These are phyloP conservation scores for Candida sojae DNA, from an alignment of 1,139 yeast species.

Conservation along the genomic window DNA sequence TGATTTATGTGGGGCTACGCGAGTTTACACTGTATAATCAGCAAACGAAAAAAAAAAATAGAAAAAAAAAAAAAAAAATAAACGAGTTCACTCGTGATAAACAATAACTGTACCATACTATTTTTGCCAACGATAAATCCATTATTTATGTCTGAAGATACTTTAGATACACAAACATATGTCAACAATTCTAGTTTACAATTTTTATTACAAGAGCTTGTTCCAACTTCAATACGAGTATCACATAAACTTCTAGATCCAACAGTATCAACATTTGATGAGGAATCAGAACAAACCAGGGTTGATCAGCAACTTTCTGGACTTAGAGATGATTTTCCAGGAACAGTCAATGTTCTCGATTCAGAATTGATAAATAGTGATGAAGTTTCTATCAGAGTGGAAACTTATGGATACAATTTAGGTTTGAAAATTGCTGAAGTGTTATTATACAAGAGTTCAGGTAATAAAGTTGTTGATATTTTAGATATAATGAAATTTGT, in stretches of 20 bases:
- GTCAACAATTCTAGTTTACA: slow-evolving; percentile 57
- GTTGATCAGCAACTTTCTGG: slow-evolving; percentile 26
- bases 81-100: no score
- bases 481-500: slow-evolving; percentile 87
- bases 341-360: slow-evolving; percentile 43
- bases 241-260: slow-evolving; percentile 25
- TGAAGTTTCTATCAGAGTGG: slow-evolving; percentile 62
- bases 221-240: slow-evolving; percentile 68
- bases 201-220: slow-evolving; percentile 69
- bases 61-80: no score
- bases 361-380: slow-evolving; percentile 41
- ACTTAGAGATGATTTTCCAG: slow-evolving; percentile 35
- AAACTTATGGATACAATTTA: slow-evolving; percentile 69
- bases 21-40: no score
- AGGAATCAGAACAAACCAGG: slow-evolving; percentile 16
- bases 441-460: slow-evolving; percentile 56
- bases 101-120: no score
- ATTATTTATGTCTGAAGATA: slow-evolving; percentile 17
- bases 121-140: no score
- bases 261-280: slow-evolving; percentile 8
- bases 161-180: slow-evolving; percentile 24
- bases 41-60: no score
- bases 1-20: no score
- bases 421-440: slow-evolving; percentile 77
- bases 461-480: slow-evolving; percentile 54